Conservation (phyloP, 2,329 filamentous ascomycete species). For the Xylariaceae sp. region DNA sequence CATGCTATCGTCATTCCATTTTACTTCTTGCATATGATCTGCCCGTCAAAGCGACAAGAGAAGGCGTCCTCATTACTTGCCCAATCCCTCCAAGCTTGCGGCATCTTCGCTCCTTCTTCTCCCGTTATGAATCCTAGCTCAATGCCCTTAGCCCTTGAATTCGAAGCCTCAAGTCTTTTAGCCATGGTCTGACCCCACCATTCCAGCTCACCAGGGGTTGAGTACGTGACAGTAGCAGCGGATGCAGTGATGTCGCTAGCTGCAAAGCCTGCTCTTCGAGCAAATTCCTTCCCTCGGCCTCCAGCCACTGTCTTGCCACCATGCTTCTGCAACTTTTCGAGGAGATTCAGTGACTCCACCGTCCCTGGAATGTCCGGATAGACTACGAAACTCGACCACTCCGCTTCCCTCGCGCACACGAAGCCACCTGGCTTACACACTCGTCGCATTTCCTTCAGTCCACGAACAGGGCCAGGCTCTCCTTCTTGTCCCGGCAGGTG, state of each 20-base stretch:
- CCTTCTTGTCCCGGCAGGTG: conserved; percentile 7
- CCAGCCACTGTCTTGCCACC: conserved; percentile 8
- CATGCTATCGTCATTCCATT: not conserved
- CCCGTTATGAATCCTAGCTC: conserved; percentile 13
- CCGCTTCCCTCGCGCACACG: conserved; percentile 16
- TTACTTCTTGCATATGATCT: conserved; percentile 17
- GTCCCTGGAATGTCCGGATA: conserved; percentile 10
- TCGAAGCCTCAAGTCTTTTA: conserved; percentile 4
- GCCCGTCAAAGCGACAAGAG: conserved; percentile 10
- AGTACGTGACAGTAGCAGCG: conserved; percentile 6
- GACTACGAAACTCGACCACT: conserved; percentile 9
- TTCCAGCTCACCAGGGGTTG: conserved; percentile 1
- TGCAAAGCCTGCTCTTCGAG: conserved; percentile 14
- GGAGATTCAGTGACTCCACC: conserved; percentile 1
- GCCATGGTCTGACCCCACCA: conserved; percentile 15
- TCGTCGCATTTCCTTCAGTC: conserved; percentile 18
- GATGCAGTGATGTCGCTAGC: conserved; percentile 8
- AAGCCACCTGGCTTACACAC: conserved; percentile 18
- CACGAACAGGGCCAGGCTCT: conserved; percentile 10
- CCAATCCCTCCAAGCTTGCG: conserved; percentile 14
- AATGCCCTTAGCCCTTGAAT: conserved; percentile 4
- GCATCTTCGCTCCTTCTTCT: conserved; percentile 8
- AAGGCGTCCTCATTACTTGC: conserved; percentile 9
- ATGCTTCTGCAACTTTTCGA: conserved; percentile 3
- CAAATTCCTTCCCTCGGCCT: conserved; percentile 15